A percentile compares a stretch with the other conserved stretches of the same genome.
Conservation (phyloP, 208 protist genomes). For the Endotrypanum monterogeii region DNA sequence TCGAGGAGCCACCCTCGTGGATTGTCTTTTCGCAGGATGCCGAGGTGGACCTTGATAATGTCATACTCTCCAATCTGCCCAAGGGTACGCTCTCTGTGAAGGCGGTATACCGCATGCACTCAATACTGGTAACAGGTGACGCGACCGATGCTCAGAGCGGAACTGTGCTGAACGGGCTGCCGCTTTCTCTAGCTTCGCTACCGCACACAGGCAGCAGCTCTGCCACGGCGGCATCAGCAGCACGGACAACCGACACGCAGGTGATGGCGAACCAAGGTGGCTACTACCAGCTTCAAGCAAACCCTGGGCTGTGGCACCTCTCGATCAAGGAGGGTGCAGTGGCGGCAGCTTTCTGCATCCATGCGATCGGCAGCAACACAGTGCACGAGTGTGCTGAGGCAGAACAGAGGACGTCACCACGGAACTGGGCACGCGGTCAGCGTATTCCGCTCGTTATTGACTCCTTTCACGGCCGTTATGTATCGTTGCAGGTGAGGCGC, state of each 20-base stretch:
- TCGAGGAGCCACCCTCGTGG: slow-evolving; percentile 93
- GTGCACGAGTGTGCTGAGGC: slow-evolving; percentile 17
- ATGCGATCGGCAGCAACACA: slow-evolving; percentile 21
- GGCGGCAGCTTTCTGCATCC: slow-evolving; percentile 63
- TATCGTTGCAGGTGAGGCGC: slow-evolving; percentile 29
- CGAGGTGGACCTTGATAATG: slow-evolving; percentile 96
- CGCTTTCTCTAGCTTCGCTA: slow-evolving; percentile 68
- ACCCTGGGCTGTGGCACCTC: slow-evolving; percentile 90
- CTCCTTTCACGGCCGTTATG: slow-evolving; percentile 50
- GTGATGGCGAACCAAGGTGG: slow-evolving; percentile 96
- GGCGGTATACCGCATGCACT: slow-evolving; percentile 89
- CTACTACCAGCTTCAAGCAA: slow-evolving; percentile 97
- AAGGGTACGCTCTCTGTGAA: slow-evolving; percentile 38
- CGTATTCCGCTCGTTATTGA: slow-evolving; percentile 53
- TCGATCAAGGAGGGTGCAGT: slow-evolving; percentile 61
- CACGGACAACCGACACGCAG: slow-evolving; percentile 86
- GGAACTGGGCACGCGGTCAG: slow-evolving; percentile 32
- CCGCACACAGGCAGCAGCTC: not conserved
- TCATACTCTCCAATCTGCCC: slow-evolving; percentile 83
- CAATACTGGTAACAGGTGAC: slow-evolving; percentile 87
- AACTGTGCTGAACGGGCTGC: slow-evolving; percentile 62
- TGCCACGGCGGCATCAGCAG: not conserved
- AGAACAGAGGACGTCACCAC: not conserved
- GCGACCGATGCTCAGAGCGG: slow-evolving; percentile 29
- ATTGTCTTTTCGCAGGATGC: slow-evolving; percentile 77